Evolutionary conservation across 148 eudicot species (phyloP).

Genomic region (Bassia scoparia): DNA sequence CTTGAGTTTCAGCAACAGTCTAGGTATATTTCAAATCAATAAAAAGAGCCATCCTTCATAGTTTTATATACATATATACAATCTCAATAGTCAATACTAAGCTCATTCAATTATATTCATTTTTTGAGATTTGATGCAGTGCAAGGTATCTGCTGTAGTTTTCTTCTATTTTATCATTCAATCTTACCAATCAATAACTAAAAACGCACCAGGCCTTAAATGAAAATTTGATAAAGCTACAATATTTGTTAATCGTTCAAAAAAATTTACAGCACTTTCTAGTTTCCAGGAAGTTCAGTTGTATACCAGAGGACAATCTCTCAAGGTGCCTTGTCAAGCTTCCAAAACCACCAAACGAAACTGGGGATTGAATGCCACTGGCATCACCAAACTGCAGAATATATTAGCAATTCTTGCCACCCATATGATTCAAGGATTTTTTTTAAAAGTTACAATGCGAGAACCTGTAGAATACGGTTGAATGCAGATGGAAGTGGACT

Average conservation of each 20-base stretch:
- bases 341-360: slow-evolving; percentile 98
- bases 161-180: too few species aligned
- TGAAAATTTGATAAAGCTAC: too few species aligned
- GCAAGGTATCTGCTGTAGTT: background rate
- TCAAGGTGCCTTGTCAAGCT: slow-evolving; percentile 97
- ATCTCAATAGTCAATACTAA: too few species aligned
- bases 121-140: too few species aligned
- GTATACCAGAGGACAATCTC: slow-evolving; percentile 67
- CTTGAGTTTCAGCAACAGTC: background rate
- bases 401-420: slow-evolving; percentile 33
- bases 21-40: background rate
- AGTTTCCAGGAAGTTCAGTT: background rate
- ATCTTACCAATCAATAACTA: too few species aligned
- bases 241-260: background rate
- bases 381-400: slow-evolving; percentile 96
- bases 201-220: too few species aligned
- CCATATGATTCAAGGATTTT: slow-evolving; percentile 22
- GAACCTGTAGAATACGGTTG: slow-evolving; percentile 86
- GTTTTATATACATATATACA: background rate
- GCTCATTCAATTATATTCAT: too few species aligned
- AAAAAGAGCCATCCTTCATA: background rate
- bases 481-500: slow-evolving; percentile 96
- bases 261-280: background rate
- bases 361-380: slow-evolving; percentile 97
- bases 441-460: slow-evolving; percentile 26